Conservation (phyloP, 805 yeast genomes). For the Ogataea parapolymorpha region DNA sequence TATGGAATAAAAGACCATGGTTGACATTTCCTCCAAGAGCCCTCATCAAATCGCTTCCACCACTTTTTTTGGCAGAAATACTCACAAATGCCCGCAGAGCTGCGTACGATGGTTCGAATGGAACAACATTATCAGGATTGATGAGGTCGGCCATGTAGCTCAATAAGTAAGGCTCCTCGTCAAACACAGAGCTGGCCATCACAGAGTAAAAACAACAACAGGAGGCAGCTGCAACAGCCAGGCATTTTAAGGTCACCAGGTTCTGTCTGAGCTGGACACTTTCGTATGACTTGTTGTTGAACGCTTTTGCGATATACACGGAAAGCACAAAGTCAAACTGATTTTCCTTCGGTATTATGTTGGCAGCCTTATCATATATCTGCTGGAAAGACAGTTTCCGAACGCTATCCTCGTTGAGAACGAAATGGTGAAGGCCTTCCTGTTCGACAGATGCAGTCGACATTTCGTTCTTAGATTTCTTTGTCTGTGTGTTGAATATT, state of each 20-base stretch:
- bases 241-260: conserved; percentile 60
- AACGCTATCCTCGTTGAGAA: conserved; percentile 54
- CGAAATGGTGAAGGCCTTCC: conserved; percentile 52
- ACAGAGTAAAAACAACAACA: conserved; percentile 54
- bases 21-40: conserved; percentile 82
- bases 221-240: conserved; percentile 62
- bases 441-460: conserved; percentile 14
- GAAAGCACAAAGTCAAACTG: conserved; percentile 62
- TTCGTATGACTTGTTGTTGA: conserved; percentile 51
- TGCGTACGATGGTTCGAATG: conserved; percentile 51
- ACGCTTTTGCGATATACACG: conserved; percentile 69
- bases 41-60: conserved; percentile 74
- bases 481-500: conserved; percentile 23
- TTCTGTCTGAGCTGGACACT: conserved; percentile 53
- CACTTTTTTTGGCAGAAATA: conserved; percentile 60
- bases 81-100: conserved; percentile 68
- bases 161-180: conserved; percentile 67
- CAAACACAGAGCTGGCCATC: conserved; percentile 64
- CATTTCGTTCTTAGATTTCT: conserved; percentile 17
- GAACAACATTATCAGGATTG: conserved; percentile 59
- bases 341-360: conserved; percentile 54
- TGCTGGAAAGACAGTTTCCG: conserved; percentile 54
- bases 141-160: conserved; percentile 68
- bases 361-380: conserved; percentile 58
- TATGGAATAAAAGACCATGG: conserved; percentile 78